Conservation (phyloP, 2,329 filamentous ascomycete genomes). For the Exutisphaerella laricina region DNA sequence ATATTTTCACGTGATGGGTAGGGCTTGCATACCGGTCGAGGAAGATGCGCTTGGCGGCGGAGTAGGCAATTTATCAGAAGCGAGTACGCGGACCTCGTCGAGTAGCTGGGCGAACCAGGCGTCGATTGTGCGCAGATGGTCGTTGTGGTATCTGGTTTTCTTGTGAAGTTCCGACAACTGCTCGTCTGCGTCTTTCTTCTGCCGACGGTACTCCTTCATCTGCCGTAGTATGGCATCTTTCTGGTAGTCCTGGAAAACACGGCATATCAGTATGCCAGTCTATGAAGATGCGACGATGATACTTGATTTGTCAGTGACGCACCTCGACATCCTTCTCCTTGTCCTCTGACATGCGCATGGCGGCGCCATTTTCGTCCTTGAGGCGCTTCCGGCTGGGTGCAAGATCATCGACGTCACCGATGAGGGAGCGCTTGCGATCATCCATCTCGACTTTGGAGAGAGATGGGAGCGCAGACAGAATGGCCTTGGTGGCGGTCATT, state of each 20-base stretch:
- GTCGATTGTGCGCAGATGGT: constrained; percentile 86
- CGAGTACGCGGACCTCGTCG: constrained; percentile 45
- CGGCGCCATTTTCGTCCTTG: constrained; percentile 66
- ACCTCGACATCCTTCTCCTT: constrained; percentile 69
- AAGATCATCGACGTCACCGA: constrained; percentile 71
- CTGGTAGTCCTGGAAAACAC: constrained; percentile 66
- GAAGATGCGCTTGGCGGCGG: constrained; percentile 28
- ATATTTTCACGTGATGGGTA: constrained; percentile 24
- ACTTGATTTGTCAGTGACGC: constrained; percentile 43
- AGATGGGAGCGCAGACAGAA: constrained; percentile 57
- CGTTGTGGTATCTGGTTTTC: constrained; percentile 75
- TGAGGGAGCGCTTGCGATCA: constrained; percentile 94
- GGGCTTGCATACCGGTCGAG: constrained; percentile 28
- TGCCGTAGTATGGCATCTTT: constrained; percentile 97
- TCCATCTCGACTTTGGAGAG: constrained; percentile 90
- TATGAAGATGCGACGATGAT: background rate
- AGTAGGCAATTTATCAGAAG: constrained; percentile 33
- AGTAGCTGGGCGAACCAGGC: constrained; percentile 80
- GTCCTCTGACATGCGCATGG: constrained; percentile 59
- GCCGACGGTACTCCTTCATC: constrained; percentile 96
- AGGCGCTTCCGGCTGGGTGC: constrained; percentile 88
- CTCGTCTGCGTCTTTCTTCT: constrained; percentile 73
- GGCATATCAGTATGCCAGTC: background rate
- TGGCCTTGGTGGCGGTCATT: constrained; percentile 27
- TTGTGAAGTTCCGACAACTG: constrained; percentile 77